Evolutionary conservation across 2,329 filamentous ascomycete genomes (phyloP).

Genomic region (Alternaria ventricosa): DNA sequence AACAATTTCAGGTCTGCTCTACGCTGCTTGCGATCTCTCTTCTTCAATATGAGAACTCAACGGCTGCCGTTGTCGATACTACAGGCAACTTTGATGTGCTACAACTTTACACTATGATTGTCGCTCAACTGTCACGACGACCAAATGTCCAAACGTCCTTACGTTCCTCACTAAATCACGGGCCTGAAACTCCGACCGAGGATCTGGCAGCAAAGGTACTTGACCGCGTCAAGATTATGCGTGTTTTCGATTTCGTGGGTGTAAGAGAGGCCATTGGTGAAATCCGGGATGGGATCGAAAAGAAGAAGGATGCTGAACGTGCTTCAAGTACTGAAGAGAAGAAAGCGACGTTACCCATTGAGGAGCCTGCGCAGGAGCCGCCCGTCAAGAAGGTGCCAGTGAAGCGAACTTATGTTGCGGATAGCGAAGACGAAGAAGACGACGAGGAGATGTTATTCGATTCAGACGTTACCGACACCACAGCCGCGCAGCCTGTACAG

Average conservation of each 20-base stretch:
- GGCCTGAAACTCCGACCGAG: conserved; percentile 13
- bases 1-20: conserved; percentile 21
- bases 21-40: conserved; percentile 50
- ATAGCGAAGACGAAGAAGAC: conserved; percentile 46
- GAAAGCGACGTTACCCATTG: neutral
- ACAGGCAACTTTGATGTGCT: conserved; percentile 55
- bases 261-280: conserved; percentile 56
- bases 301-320: neutral
- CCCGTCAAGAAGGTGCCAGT: neutral
- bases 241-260: conserved; percentile 59
- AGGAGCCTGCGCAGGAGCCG: neutral
- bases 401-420: conserved; percentile 37
- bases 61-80: conserved; percentile 55
- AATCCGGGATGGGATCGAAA: conserved; percentile 47
- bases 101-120: conserved; percentile 44
- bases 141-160: neutral
- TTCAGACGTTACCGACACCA: neutral
- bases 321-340: conserved; percentile 29
- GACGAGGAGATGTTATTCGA: conserved; percentile 51
- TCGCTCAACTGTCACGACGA: conserved; percentile 25
- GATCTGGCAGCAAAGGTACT: conserved; percentile 47
- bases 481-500: neutral
- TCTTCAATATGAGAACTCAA: conserved; percentile 26
- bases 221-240: conserved; percentile 56
- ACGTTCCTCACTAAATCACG: neutral